Percentiles rank a stretch among this genome's conserved stretches.
Evolutionary conservation across 768 basidiomycete species (phyloP).

Genomic region (Lentinus tigrinus): DNA sequence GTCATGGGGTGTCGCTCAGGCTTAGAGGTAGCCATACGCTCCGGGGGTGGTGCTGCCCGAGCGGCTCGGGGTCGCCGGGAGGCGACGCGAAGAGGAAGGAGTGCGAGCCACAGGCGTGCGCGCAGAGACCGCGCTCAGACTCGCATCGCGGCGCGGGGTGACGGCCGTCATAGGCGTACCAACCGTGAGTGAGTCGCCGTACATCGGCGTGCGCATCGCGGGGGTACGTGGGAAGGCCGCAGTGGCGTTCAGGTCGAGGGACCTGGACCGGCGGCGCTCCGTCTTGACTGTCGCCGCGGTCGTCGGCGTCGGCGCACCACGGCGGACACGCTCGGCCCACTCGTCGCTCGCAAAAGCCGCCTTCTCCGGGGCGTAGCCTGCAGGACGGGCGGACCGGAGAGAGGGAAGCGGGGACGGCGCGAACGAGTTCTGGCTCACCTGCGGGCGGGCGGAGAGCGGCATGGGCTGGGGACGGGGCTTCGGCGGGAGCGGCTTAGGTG

Average conservation of each 20-base stretch:
- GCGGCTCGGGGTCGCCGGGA: slow-evolving; percentile 1
- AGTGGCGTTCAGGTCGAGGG: slow-evolving; percentile 21
- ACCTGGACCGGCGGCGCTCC: slow-evolving; percentile 21
- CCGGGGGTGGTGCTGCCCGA: slow-evolving; percentile 5
- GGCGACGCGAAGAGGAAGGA: background rate
- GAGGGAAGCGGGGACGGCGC: slow-evolving; percentile 8
- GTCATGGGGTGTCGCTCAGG: background rate
- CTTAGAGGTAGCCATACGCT: slow-evolving; percentile 3
- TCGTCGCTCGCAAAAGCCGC: slow-evolving; percentile 16
- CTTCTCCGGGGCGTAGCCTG: slow-evolving; percentile 6
- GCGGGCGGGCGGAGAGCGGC: slow-evolving; percentile 19
- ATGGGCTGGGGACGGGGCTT: slow-evolving; percentile 13
- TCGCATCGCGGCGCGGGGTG: slow-evolving; percentile 10
- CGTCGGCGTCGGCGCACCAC: slow-evolving; percentile 9
- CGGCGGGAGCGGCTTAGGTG: slow-evolving; percentile 11
- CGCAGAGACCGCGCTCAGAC: slow-evolving; percentile 6
- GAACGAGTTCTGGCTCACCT: slow-evolving; percentile 11
- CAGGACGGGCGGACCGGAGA: slow-evolving; percentile 14
- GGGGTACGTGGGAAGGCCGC: slow-evolving; percentile 15
- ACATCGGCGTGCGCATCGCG: slow-evolving; percentile 11
- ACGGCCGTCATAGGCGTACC: background rate
- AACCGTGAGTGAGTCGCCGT: slow-evolving; percentile 3
- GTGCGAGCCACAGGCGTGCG: background rate
- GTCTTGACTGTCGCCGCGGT: slow-evolving; percentile 15
- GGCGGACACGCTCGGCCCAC: slow-evolving; percentile 21